Conservation (phyloP, 116 monocot species). For the Cymodocea nodosa region DNA sequence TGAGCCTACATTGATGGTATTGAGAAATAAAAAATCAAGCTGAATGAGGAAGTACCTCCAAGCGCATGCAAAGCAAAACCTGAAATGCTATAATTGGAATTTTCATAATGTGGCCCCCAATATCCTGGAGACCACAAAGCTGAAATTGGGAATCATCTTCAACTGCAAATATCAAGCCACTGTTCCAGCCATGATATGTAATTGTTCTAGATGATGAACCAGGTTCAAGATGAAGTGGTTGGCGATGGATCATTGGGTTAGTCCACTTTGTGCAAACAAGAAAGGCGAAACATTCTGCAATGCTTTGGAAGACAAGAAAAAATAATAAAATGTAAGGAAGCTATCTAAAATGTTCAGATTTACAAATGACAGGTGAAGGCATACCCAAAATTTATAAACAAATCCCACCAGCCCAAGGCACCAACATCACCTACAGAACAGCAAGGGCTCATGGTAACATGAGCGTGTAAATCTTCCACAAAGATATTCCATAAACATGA, state of each 20-base stretch:
- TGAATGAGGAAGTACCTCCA: constrained; percentile 45
- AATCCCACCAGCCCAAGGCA: constrained; percentile 82
- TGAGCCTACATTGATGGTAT: too few species aligned
- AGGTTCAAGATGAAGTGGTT: constrained; percentile 40
- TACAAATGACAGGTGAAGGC: not conserved
- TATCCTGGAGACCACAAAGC: constrained; percentile 74
- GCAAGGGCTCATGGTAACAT: not conserved
- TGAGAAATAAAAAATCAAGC: too few species aligned
- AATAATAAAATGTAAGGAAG: not conserved
- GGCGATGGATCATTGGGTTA: constrained; percentile 88
- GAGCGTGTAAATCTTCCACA: not conserved
- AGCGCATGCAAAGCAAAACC: constrained; percentile 77
- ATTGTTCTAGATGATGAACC: constrained; percentile 67
- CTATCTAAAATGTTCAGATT: not conserved
- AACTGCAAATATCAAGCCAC: constrained; percentile 54
- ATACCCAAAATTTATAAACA: constrained; percentile 99
- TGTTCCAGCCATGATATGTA: constrained; percentile 77
- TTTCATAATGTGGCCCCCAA: constrained; percentile 97
- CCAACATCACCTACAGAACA: constrained; percentile 11
- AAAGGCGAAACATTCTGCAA: constrained; percentile 96
- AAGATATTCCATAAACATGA: too few species aligned
- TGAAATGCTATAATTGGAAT: constrained; percentile 81
- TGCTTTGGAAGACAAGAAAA: constrained; percentile 27
- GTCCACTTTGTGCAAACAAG: constrained; percentile 98
- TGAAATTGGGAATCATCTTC: constrained; percentile 63